Base-by-base conservation (phyloP, 441 rosid genomes). In the Gossypium schwendimanii region DNA sequence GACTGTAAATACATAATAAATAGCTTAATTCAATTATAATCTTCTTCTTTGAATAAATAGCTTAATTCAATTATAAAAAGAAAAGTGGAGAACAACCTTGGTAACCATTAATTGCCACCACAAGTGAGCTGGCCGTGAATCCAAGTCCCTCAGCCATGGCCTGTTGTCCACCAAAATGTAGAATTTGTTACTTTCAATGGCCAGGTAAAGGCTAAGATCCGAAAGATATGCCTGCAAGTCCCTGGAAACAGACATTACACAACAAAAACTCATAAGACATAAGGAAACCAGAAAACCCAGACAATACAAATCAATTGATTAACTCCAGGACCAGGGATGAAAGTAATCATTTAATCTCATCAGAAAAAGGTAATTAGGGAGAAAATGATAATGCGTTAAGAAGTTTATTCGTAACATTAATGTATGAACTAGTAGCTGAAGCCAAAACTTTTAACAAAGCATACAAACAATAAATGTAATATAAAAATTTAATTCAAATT, bases 81-180 rank as follows among this genome's bases (percentile, higher is more conserved):
- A 63, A 57, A 69, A 33, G 23, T 9, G 26, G 23, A 21, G 23
- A 55, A 58, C 81, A 76, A 95, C 99, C 96, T 93, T 95, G 75
- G 98, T 93, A 60, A 95, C 97, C 97, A 95, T 90, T 49, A 93
- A 80, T 75, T 95, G 98, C 99, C 99, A 93, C 99, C 99, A 93
- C 63, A 91, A 77, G 80, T 83, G 93, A 70, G 95, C 91, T 12
- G 95, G 85, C 65, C 88, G 83, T 1, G 93, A 83, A 69, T 84
- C 90, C 7, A 86, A 79, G 70, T 84, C 84, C 74, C 75, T 79
- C 83, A 89, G 76, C 98, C 99, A 95, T 79, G 99, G 97, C 47
- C 89, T 83, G 69, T 95, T 95, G 73, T 95, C 98, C 77, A 95
- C 98, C 88, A 95, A 80, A 60, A 93, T 82, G 71, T 87, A 95